A percentile compares a stretch with the other conserved stretches of the same genome.
Conservation (phyloP, 768 basidiomycete genomes). For the Tylopilus sp. region DNA sequence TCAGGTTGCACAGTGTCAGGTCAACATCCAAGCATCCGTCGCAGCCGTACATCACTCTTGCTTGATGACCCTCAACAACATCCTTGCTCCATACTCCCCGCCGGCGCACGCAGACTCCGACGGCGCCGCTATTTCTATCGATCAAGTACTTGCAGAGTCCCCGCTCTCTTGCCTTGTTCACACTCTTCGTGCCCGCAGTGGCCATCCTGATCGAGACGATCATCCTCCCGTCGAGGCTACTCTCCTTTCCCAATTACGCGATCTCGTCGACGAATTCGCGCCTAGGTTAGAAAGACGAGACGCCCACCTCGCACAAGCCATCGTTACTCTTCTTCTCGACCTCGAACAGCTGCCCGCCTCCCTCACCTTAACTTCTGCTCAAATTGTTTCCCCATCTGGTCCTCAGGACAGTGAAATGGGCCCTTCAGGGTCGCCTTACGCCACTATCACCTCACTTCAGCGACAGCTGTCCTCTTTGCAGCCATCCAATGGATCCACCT, state of each 20-base stretch:
- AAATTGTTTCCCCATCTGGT: conserved; percentile 7
- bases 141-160: conserved; percentile 15
- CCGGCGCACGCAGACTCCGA: conserved; percentile 39
- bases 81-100: conserved; percentile 52
- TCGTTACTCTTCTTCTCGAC: conserved; percentile 67
- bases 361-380: conserved; percentile 16
- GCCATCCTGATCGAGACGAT: conserved; percentile 4
- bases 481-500: conserved; percentile 22
- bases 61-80: conserved; percentile 66
- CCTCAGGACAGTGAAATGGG: conserved; percentile 1
- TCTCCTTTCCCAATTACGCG: conserved; percentile 57
- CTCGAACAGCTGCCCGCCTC: conserved; percentile 56
- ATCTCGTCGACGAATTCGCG: conserved; percentile 49
- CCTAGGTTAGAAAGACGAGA: conserved; percentile 46
- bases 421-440: conserved; percentile 22
- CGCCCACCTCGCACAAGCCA: conserved; percentile 59
- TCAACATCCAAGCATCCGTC: conserved; percentile 70
- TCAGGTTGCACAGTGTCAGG: conserved; percentile 34
- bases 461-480: conserved; percentile 69
- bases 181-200: conserved; percentile 13
- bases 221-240: conserved; percentile 45
- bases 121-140: conserved; percentile 17
- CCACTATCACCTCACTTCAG: conserved; percentile 58
- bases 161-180: conserved; percentile 20
- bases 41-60: conserved; percentile 70